Evolutionary conservation across 192 early-diverging fungal genomes (phyloP).

Genomic region (Jimgerdemannia flammicorona): DNA sequence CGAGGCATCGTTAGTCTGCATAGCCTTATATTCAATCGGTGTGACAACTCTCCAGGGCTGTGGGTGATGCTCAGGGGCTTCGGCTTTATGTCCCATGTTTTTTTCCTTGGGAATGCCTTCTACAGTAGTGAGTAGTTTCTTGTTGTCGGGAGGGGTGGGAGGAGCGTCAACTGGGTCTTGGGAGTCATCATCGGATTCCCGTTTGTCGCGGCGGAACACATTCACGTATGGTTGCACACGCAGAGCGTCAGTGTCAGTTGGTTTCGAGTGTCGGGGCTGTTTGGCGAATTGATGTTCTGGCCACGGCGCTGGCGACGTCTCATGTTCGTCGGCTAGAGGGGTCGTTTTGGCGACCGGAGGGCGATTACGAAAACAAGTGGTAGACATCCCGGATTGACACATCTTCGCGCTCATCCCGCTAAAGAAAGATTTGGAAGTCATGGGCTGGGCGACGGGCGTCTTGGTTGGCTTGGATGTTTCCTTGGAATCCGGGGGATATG

Average conservation of each 20-base stretch:
- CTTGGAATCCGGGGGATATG: neutral
- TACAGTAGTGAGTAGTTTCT: neutral
- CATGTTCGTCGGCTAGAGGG: neutral
- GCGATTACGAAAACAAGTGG: too few relatives aligned
- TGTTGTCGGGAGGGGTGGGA: neutral
- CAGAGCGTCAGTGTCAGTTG: neutral
- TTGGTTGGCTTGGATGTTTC: neutral
- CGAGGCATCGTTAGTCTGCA: slow-evolving; percentile 3
- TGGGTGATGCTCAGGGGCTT: neutral
- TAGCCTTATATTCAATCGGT: slow-evolving; percentile 15
- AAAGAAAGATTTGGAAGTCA: neutral
- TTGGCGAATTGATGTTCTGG: neutral
- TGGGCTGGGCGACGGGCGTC: neutral
- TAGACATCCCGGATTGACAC: too few relatives aligned
- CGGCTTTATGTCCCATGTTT: neutral
- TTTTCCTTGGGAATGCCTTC: neutral
- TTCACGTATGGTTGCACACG: neutral
- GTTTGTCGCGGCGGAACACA: neutral
- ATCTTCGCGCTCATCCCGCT: neutral
- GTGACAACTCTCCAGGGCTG: slow-evolving; percentile 7
- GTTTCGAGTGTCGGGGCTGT: neutral
- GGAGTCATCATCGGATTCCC: neutral
- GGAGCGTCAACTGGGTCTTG: neutral
- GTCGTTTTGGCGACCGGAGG: neutral
- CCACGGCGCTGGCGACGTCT: neutral